These are phyloP conservation scores for Zygosaccharomyces lentus DNA, from an alignment of 805 yeast species.

Conservation along the genomic window DNA sequence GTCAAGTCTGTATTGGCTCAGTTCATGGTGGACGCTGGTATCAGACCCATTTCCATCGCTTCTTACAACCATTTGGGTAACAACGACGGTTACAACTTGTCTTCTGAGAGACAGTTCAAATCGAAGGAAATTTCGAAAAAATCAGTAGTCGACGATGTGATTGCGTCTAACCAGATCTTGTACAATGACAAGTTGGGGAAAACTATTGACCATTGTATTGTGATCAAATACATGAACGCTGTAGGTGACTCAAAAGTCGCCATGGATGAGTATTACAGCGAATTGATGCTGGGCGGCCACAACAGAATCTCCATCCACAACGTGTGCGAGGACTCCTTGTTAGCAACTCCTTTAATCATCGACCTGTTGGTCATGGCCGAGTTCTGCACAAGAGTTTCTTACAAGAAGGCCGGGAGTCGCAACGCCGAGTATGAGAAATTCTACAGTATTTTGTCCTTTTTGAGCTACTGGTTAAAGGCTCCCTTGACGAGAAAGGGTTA, in stretches of 20 bases:
- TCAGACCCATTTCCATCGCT: constrained; percentile 89
- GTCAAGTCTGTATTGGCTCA: constrained; percentile 95
- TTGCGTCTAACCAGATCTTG: constrained; percentile 77
- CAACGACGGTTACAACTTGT: constrained; percentile 89
- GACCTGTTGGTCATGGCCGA: constrained; percentile 89
- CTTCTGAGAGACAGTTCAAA: constrained; percentile 88
- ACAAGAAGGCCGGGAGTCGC: constrained; percentile 51
- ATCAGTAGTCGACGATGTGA: constrained; percentile 90
- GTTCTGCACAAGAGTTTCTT: constrained; percentile 80
- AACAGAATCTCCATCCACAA: constrained; percentile 91
- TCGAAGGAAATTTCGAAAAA: constrained; percentile 93
- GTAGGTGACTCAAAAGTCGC: constrained; percentile 97
- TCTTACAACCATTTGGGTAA: constrained; percentile 95
- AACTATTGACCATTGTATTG: constrained; percentile 88
- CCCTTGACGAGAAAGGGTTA: constrained; percentile 90
- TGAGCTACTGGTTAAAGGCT: constrained; percentile 95
- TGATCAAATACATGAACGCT: constrained; percentile 88
- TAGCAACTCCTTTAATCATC: constrained; percentile 91
- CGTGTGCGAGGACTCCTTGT: constrained; percentile 91
- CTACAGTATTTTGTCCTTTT: constrained; percentile 80
- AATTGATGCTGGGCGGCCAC: constrained; percentile 96
- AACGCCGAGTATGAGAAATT: constrained; percentile 53
- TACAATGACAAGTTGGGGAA: constrained; percentile 77
- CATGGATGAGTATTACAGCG: constrained; percentile 97
- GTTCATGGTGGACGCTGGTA: constrained; percentile 95